Conservation (phyloP, 495 filamentous ascomycete species). For the Aspergillus egyptiacus region DNA sequence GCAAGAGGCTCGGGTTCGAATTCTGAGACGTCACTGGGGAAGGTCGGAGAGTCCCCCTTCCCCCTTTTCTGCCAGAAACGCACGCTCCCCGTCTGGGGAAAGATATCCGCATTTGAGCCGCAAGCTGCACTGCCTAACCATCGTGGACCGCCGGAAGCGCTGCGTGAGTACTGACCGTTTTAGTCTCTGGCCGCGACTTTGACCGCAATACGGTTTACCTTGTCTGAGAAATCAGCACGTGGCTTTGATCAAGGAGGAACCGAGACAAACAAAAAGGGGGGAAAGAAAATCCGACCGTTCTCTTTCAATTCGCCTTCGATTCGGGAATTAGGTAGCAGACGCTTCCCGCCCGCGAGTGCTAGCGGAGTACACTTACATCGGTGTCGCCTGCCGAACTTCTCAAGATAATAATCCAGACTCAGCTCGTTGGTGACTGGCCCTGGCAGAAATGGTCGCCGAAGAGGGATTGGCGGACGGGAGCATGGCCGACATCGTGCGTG, state of each 20-base stretch:
- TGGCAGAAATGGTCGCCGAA: slow-evolving; percentile 29
- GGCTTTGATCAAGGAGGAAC: not conserved
- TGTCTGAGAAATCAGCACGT: not conserved
- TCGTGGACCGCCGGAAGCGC: slow-evolving; percentile 3
- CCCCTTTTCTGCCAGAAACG: not conserved
- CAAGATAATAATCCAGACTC: slow-evolving; percentile 1
- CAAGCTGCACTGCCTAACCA: slow-evolving; percentile 4
- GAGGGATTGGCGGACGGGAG: slow-evolving; percentile 35
- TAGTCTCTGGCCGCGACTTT: slow-evolving; percentile 7
- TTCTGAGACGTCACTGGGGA: not conserved
- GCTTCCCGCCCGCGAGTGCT: not conserved
- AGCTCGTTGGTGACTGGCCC: slow-evolving; percentile 4
- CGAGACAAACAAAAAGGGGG: too few relatives aligned
- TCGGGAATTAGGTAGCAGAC: not conserved
- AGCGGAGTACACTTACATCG: slow-evolving; percentile 10
- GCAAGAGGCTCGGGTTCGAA: slow-evolving; percentile 1
- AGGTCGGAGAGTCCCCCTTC: not conserved
- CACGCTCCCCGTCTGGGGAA: not conserved
- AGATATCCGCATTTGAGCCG: not conserved
- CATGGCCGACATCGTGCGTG: slow-evolving; percentile 62
- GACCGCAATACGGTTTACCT: slow-evolving; percentile 8
- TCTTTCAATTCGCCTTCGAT: not conserved
- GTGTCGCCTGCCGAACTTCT: slow-evolving; percentile 3
- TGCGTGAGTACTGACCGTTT: slow-evolving; percentile 8
- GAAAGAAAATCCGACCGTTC: not conserved